Evolutionary conservation across 1,284 basidiomycete species (phyloP), one percentile per base, ranked within the genome.

Genomic region (Rhodotorula sp.): DNA sequence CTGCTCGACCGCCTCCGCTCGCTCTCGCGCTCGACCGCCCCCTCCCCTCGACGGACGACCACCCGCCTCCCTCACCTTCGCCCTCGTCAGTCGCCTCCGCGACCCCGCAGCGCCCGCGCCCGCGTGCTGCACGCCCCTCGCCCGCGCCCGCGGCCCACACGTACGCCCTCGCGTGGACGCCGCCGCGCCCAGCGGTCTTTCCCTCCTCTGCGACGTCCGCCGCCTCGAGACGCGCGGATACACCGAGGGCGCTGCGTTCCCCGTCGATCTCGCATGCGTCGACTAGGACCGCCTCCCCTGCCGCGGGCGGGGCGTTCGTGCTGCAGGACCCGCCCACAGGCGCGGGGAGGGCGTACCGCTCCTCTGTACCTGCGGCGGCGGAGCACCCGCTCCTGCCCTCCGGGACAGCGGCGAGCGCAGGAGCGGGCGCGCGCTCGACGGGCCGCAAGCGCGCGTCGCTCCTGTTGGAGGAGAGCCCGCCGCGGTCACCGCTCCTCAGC

Each of bases 381-480:
- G 22, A 63, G 19, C 61, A 63, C 29, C 61, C 61, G 9, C 39
- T 63, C 22, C 41, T 63, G 39, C 53, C 53, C 19, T 36, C 25
- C 36, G n/a, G 12, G n/a, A n/a, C n/a, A n/a, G 36, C 27, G 60
- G 19, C 25, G 27, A 19, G 10, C 21, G 13, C 3, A 19, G 55
- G 55, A 15, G 50, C 21, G 17, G n/a, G 39, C 27, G 51, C 19
- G n/a, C 17, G 36, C 37, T n/a, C 21, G n/a, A n/a, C 51, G 44
- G 3, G 44, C 44, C 9, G 39, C 9, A 19, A 17, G 44, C 44
- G 19, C 44, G 44, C 4, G 15, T 44, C 44, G 44, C 44, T 44
- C 44, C 44, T 56, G 55, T 27, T 37, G 10, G 34, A 37, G 34
- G 36, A 56, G 46, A 61, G 41, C n/a, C 39, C 57, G 57, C 41